Conservation (phyloP, 192 early-diverging fungal species). For the Backusella morwellensis region DNA sequence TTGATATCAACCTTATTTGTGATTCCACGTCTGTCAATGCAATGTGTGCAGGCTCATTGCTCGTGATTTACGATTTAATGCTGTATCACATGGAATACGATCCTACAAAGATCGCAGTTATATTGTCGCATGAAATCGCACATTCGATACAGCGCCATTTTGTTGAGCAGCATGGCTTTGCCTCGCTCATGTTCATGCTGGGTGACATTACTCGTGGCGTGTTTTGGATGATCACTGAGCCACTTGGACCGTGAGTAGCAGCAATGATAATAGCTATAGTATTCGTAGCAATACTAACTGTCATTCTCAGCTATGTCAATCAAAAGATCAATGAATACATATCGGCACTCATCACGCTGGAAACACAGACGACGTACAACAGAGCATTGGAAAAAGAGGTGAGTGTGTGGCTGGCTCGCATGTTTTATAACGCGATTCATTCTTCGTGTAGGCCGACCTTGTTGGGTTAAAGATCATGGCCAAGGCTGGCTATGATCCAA, state of each 20-base stretch:
- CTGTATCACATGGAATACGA: slow-evolving; percentile 39
- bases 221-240: slow-evolving; percentile 38
- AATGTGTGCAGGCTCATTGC: slow-evolving; percentile 30
- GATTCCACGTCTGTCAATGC: slow-evolving; percentile 36
- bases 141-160: slow-evolving; percentile 56
- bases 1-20: slow-evolving; percentile 33
- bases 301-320: slow-evolving; percentile 22
- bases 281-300: too few relatives aligned
- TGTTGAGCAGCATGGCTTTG: slow-evolving; percentile 53
- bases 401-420: neutral
- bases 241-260: slow-evolving; percentile 31
- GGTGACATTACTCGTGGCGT: slow-evolving; percentile 43
- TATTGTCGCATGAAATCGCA: slow-evolving; percentile 55
- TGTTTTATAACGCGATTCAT: neutral
- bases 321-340: slow-evolving; percentile 36
- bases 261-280: neutral
- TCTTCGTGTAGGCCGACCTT: slow-evolving; percentile 39
- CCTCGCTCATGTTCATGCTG: slow-evolving; percentile 46
- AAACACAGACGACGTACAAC: slow-evolving; percentile 34
- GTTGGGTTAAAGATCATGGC: slow-evolving; percentile 52
- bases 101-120: slow-evolving; percentile 45
- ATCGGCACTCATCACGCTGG: neutral
- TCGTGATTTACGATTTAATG: slow-evolving; percentile 37
- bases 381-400: slow-evolving; percentile 50
- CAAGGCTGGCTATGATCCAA: slow-evolving; percentile 58